phyloP scores from a whole-genome alignment of 139 green algal species.

The Zygnema cylindricum region DNA sequence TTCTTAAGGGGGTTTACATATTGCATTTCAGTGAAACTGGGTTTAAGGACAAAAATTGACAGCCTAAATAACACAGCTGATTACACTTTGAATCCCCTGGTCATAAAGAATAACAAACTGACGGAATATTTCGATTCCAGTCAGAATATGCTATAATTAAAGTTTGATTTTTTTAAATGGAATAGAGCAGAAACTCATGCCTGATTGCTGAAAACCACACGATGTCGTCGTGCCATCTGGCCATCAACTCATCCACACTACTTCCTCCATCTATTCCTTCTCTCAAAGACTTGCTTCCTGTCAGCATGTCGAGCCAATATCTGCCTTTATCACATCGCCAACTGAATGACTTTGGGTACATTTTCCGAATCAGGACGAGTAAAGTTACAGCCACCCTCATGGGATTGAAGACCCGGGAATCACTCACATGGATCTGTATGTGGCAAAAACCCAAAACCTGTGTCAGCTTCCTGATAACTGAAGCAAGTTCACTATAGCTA shows the following conservation, averaged over 20 bases:
- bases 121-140: too few relatives aligned
- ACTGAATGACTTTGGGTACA: slow-evolving; percentile 50
- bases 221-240: slow-evolving; percentile 59
- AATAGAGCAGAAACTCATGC: slow-evolving; percentile 58
- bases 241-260: slow-evolving; percentile 57
- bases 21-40: too few relatives aligned
- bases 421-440: slow-evolving; percentile 24
- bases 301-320: slow-evolving; percentile 60
- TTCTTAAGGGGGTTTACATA: too few relatives aligned
- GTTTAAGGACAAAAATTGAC: too few relatives aligned
- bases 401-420: slow-evolving; percentile 35
- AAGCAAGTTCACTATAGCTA: too few relatives aligned
- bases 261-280: slow-evolving; percentile 46
- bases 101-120: too few relatives aligned
- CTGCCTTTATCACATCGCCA: slow-evolving; percentile 42
- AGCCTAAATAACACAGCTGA: too few relatives aligned
- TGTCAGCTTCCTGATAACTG: too few relatives aligned
- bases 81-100: too few relatives aligned
- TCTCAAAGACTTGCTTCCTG: slow-evolving; percentile 39
- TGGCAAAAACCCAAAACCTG: too few relatives aligned
- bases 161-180: too few relatives aligned
- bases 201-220: slow-evolving; percentile 51
- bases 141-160: too few relatives aligned
- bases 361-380: slow-evolving; percentile 23
- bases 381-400: slow-evolving; percentile 38